Evolutionary conservation across 225 moss, liverwort and hornwort species (phyloP).

Genomic region (Sphagnum contortum): DNA sequence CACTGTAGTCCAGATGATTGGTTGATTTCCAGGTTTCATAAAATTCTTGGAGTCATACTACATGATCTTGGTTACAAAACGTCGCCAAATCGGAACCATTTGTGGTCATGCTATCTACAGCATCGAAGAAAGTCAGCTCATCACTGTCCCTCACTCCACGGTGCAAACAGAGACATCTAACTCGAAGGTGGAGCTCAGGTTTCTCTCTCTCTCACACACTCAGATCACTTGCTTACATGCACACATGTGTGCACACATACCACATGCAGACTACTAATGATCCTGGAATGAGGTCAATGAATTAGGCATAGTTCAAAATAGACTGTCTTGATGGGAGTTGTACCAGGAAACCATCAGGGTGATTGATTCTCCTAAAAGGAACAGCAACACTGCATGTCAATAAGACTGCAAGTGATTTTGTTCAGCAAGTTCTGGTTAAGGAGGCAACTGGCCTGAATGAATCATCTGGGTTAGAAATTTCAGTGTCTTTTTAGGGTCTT

Average conservation of each 20-base stretch:
- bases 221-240: neutral
- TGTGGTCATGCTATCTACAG: conserved; percentile 87
- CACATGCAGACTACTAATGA: neutral
- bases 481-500: no score
- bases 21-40: conserved; percentile 44
- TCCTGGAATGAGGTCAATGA: no score
- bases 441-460: no score
- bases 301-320: no score
- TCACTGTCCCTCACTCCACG: conserved; percentile 59
- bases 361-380: no score
- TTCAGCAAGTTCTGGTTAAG: no score
- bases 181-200: conserved; percentile 73
- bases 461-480: no score
- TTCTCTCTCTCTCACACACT: conserved; percentile 1
- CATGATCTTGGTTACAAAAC: conserved; percentile 79
- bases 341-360: no score
- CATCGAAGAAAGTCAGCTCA: conserved; percentile 65
- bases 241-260: neutral
- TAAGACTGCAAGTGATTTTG: no score
- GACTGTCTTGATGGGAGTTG: no score
- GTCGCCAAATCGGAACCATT: conserved; percentile 68
- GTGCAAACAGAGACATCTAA: conserved; percentile 69
- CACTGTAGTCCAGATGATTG: no score
- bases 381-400: no score
- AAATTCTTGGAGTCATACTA: conserved; percentile 78